Percentiles rank a stretch among this genome's conserved stretches.
Conservation (phyloP, 371 early-diverging fungal species). For the Rhizoclosmatium hyalinum region DNA sequence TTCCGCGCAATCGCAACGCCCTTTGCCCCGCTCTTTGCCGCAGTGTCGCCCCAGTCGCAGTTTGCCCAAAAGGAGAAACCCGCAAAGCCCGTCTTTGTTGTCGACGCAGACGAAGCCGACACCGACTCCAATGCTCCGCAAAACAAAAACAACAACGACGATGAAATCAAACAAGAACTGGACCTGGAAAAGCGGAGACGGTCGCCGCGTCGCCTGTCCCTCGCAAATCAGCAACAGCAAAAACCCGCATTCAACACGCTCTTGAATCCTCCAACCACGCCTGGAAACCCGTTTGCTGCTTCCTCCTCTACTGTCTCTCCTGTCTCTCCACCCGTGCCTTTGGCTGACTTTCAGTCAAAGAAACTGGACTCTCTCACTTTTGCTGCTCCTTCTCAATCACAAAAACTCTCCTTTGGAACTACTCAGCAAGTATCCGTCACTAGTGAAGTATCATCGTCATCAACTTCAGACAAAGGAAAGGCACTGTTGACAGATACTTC, state of each 20-base stretch:
- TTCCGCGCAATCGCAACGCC: slow-evolving; percentile 11
- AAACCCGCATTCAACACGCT: too few relatives aligned
- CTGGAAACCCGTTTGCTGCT: too few relatives aligned
- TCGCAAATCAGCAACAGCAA: background rate
- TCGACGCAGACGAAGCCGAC: background rate
- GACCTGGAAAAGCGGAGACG: too few relatives aligned
- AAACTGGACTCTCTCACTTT: background rate
- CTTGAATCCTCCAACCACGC: too few relatives aligned
- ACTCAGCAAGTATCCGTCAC: background rate
- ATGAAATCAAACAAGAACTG: too few relatives aligned
- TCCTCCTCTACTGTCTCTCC: too few relatives aligned
- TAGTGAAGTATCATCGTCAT: background rate
- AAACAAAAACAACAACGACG: background rate
- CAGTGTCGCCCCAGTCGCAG: too few relatives aligned
- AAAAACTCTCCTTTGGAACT: background rate
- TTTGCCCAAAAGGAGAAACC: background rate
- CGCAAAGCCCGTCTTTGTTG: background rate
- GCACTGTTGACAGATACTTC: background rate
- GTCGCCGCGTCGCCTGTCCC: too few relatives aligned
- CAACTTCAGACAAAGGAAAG: background rate
- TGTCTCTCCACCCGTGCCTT: background rate
- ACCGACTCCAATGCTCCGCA: background rate
- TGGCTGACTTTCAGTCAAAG: background rate
- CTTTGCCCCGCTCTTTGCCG: background rate
- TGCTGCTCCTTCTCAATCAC: background rate